Conservation (phyloP, 148 eudicot species). For the Tetragonia tetragonoides region DNA sequence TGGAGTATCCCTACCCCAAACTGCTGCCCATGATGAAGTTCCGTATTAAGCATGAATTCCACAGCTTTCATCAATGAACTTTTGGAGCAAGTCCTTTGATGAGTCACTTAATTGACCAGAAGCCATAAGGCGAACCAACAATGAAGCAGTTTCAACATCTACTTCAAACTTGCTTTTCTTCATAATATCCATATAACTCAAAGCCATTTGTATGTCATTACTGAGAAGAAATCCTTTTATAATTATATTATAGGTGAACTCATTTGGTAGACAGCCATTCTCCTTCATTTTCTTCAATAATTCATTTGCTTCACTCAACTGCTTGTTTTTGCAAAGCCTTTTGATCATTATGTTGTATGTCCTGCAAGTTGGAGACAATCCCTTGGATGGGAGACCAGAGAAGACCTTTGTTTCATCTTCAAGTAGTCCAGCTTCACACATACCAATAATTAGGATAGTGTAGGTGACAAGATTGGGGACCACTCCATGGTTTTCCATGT, state of each 20-base stretch:
- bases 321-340: not conserved
- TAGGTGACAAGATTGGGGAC: not conserved
- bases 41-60: no score
- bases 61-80: not conserved
- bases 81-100: not conserved
- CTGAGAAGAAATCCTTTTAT: not conserved
- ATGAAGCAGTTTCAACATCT: not conserved
- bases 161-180: not conserved
- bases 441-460: slow-evolving; percentile 17
- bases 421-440: slow-evolving; percentile 16
- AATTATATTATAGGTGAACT: not conserved
- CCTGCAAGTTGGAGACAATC: not conserved
- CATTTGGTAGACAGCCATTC: slow-evolving; percentile 1
- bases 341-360: slow-evolving; percentile 2
- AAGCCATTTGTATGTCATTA: not conserved
- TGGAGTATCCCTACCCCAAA: no score
- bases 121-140: not conserved
- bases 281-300: not conserved
- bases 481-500: slow-evolving; percentile 4
- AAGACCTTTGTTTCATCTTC: slow-evolving; percentile 11
- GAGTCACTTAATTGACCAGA: not conserved
- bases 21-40: no score
- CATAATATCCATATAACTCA: not conserved
- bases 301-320: not conserved
- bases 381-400: not conserved